Conservation (phyloP, 257 asterid genomes). For the Mentha longifolia region DNA sequence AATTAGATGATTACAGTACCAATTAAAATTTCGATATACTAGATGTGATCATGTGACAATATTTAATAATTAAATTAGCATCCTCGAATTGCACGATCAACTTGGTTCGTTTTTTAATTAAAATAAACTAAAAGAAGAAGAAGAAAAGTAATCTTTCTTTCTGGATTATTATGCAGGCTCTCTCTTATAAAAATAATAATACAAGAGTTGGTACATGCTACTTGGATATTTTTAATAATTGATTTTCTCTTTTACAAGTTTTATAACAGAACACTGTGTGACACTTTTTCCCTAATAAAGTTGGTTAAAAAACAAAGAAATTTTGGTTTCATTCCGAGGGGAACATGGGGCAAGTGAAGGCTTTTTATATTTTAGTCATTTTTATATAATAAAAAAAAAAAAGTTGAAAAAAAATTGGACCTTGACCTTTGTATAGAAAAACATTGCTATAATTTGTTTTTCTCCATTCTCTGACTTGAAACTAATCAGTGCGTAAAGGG, state of each 20-base stretch:
- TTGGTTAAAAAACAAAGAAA: background rate
- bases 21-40: too few species aligned
- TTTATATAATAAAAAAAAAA: background rate
- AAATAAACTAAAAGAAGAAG: too few species aligned
- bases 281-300: background rate
- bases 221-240: background rate
- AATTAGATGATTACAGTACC: background rate
- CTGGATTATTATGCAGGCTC: background rate
- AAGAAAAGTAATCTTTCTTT: background rate
- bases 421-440: background rate
- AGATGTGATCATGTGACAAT: background rate
- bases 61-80: conserved; percentile 11
- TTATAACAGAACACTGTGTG: background rate
- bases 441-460: background rate
- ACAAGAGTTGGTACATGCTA: background rate
- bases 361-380: background rate
- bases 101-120: background rate
- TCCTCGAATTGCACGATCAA: conserved; percentile 16
- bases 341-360: background rate
- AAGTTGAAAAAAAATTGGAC: background rate
- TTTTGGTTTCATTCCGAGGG: background rate
- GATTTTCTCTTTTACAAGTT: background rate
- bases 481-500: background rate
- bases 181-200: too few species aligned
- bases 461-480: background rate